phyloP scores from a whole-genome alignment of 345 rosid species.

The Citropsis articulata region DNA sequence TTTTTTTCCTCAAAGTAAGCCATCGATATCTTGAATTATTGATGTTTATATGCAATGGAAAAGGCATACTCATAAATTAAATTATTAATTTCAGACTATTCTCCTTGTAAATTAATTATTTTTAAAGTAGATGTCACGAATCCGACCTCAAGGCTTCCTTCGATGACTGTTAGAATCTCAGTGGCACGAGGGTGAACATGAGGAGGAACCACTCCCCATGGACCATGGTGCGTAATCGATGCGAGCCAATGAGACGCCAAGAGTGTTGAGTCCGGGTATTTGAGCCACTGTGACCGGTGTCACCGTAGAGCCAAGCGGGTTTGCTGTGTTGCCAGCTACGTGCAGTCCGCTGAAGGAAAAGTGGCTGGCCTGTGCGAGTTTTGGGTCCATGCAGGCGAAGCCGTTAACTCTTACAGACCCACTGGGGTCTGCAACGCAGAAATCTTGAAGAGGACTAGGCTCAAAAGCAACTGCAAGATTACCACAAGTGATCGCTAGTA shows the following conservation, averaged over 20 bases:
- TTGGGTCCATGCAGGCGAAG: not conserved
- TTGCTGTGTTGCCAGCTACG: not conserved
- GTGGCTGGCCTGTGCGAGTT: not conserved
- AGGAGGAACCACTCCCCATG: slow-evolving; percentile 12
- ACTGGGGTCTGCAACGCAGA: not conserved
- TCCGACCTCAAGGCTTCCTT: slow-evolving; percentile 23
- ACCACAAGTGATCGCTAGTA: not conserved
- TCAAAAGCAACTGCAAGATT: not conserved
- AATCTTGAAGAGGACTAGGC: not conserved
- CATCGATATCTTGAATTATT: too few relatives aligned
- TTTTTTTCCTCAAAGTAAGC: too few relatives aligned
- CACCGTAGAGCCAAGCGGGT: not conserved
- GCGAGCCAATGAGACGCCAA: slow-evolving; percentile 24
- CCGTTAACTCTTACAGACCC: not conserved
- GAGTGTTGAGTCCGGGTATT: slow-evolving; percentile 23
- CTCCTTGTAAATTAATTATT: too few relatives aligned
- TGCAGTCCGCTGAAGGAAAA: not conserved
- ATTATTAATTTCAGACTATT: too few relatives aligned
- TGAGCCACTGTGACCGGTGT: slow-evolving; percentile 2
- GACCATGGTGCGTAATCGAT: slow-evolving; percentile 18
- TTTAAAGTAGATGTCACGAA: slow-evolving; percentile 18
- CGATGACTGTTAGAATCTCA: slow-evolving; percentile 17
- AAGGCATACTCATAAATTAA: too few relatives aligned
- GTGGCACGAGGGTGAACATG: slow-evolving; percentile 22
- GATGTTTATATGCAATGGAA: too few relatives aligned